phyloP scores from a whole-genome alignment of 2,329 filamentous ascomycete genomes.

The Colletotrichum sp. region DNA sequence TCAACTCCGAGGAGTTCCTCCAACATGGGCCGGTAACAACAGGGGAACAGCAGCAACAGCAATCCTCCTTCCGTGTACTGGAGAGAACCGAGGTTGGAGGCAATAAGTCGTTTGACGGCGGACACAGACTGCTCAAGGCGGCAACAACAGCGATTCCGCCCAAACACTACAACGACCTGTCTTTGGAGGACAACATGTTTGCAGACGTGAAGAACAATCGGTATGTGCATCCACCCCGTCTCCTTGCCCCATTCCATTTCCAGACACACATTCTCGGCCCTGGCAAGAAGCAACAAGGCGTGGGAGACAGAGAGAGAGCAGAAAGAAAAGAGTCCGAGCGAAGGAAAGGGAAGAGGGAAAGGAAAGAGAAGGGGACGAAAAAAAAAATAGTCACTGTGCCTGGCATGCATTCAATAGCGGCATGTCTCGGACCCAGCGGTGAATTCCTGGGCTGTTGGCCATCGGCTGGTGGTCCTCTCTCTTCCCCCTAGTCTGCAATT shows the following conservation, averaged over 20 bases:
- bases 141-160: slow-evolving; percentile 35
- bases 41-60: slow-evolving; percentile 33
- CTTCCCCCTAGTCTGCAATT: slow-evolving; percentile 22
- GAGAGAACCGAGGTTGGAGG: slow-evolving; percentile 53
- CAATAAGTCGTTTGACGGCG: slow-evolving; percentile 57
- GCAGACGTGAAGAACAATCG: slow-evolving; percentile 61
- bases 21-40: slow-evolving; percentile 54
- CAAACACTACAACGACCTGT: slow-evolving; percentile 41
- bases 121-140: slow-evolving; percentile 46
- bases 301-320: background rate
- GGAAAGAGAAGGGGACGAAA: background rate
- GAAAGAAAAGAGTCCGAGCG: background rate
- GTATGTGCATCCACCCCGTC: slow-evolving; percentile 44
- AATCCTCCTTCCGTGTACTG: slow-evolving; percentile 62
- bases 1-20: slow-evolving; percentile 56
- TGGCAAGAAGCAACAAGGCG: background rate
- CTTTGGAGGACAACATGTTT: slow-evolving; percentile 62
- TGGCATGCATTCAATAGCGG: slow-evolving; percentile 20
- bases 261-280: slow-evolving; percentile 13
- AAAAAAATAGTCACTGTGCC: background rate
- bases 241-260: slow-evolving; percentile 12
- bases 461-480: slow-evolving; percentile 7
- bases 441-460: background rate
- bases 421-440: slow-evolving; percentile 20
- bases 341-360: background rate